Evolutionary conservation across 2,329 filamentous ascomycete genomes (phyloP).

Genomic region (Sodiomyces alkalinus): DNA sequence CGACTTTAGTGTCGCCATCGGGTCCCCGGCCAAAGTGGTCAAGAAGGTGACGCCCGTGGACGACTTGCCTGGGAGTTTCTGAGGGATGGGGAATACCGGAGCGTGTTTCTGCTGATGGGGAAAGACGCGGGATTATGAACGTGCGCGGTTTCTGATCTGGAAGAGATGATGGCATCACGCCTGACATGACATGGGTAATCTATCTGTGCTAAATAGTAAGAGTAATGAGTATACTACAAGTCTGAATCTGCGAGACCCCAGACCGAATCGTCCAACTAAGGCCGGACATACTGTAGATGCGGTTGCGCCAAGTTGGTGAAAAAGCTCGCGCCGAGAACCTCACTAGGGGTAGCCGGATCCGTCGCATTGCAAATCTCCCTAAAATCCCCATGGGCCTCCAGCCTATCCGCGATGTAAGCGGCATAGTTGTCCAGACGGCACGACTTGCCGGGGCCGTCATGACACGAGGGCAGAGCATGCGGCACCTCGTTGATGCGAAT

Average conservation of each 20-base stretch:
- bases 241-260: too few relatives aligned
- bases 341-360: constrained; percentile 19
- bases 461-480: constrained; percentile 41
- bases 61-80: constrained; percentile 9
- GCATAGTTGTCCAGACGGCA: constrained; percentile 32
- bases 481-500: constrained; percentile 48
- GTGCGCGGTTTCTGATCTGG: too few relatives aligned
- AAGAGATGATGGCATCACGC: too few relatives aligned
- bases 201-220: too few relatives aligned
- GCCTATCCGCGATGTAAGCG: constrained; percentile 27
- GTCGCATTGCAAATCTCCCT: constrained; percentile 31
- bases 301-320: constrained; percentile 27
- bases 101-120: too few relatives aligned
- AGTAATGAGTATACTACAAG: too few relatives aligned
- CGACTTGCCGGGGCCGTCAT: constrained; percentile 37
- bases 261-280: too few relatives aligned
- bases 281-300: constrained; percentile 15
- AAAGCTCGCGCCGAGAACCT: constrained; percentile 31
- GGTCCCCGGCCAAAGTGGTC: constrained; percentile 31
- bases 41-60: constrained; percentile 26
- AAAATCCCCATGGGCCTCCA: constrained; percentile 32
- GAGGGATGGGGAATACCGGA: too few relatives aligned
- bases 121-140: too few relatives aligned
- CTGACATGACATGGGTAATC: too few relatives aligned
- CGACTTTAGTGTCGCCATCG: constrained; percentile 30